Evolutionary conservation across 2,329 filamentous ascomycete species (phyloP).

Genomic region (Calonectria pteridis): DNA sequence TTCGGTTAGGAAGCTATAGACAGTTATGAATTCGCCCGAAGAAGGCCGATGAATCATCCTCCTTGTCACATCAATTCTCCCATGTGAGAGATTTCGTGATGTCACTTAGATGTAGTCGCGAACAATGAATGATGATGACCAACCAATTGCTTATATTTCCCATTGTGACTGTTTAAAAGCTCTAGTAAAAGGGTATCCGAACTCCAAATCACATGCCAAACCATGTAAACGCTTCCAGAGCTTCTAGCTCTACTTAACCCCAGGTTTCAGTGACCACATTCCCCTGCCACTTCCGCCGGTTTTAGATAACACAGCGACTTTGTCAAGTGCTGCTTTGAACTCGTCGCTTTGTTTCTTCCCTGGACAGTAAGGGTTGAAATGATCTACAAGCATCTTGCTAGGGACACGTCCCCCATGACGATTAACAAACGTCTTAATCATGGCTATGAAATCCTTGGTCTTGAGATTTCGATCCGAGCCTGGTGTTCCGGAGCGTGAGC

Average conservation of each 20-base stretch:
- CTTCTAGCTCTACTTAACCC: constrained; percentile 37
- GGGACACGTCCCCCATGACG: constrained; percentile 83
- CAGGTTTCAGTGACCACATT: constrained; percentile 65
- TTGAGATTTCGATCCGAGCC: constrained; percentile 55
- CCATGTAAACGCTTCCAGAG: background rate
- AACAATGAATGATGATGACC: constrained; percentile 30
- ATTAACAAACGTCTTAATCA: constrained; percentile 84
- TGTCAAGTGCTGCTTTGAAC: constrained; percentile 85
- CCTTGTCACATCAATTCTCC: constrained; percentile 45
- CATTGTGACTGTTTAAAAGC: background rate
- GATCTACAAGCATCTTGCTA: constrained; percentile 88
- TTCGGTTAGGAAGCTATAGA: constrained; percentile 51
- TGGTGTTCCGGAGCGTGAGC: constrained; percentile 62
- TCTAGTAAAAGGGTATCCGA: constrained; percentile 16
- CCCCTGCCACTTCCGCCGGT: constrained; percentile 64
- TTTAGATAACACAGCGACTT: constrained; percentile 79
- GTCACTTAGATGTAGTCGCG: constrained; percentile 24
- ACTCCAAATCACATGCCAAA: constrained; percentile 30
- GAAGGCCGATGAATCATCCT: constrained; percentile 57
- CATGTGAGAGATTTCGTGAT: constrained; percentile 34
- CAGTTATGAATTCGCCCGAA: constrained; percentile 59
- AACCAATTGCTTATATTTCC: background rate
- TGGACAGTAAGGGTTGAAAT: constrained; percentile 84
- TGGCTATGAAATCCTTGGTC: constrained; percentile 73
- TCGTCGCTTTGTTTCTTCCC: constrained; percentile 76